A percentile compares a stretch with the other conserved stretches of the same genome.
These are phyloP conservation scores for Phaeophleospora eucalypticola DNA, from an alignment of 2,329 filamentous ascomycete genomes.

Conservation along the genomic window DNA sequence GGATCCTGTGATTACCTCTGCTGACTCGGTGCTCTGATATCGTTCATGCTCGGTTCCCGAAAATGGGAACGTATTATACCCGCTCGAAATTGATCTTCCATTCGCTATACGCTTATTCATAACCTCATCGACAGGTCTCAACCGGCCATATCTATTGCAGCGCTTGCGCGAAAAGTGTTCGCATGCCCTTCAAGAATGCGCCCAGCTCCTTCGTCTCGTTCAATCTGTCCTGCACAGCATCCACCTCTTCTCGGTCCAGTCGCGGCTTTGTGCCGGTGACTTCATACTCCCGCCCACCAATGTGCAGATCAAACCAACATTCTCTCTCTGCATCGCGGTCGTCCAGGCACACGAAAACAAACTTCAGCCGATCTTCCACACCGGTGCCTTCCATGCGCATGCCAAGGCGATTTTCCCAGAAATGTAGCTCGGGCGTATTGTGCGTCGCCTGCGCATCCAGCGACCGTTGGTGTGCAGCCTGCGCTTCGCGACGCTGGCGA, in stretches of 20 bases:
- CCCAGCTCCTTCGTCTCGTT: conserved; percentile 76
- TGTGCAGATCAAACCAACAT: conserved; percentile 89
- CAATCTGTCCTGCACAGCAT: conserved; percentile 70
- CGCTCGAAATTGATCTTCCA: no score
- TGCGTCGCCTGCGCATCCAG: conserved; percentile 79
- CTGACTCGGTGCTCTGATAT: no score
- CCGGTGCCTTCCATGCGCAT: conserved; percentile 79
- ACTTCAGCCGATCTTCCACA: conserved; percentile 74
- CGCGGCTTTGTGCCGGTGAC: conserved; percentile 78
- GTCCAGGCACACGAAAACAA: conserved; percentile 82
- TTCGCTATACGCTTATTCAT: no score
- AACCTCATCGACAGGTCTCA: neutral
- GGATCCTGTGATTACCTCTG: no score
- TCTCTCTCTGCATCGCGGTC: conserved; percentile 84
- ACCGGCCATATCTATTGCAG: neutral
- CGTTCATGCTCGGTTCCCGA: no score
- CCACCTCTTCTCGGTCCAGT: conserved; percentile 72
- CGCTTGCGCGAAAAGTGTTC: conserved; percentile 64
- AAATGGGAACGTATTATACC: no score
- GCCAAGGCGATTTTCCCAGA: conserved; percentile 91
- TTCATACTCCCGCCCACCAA: conserved; percentile 75
- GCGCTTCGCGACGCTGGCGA: conserved; percentile 64
- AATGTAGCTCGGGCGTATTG: conserved; percentile 89
- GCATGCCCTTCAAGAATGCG: conserved; percentile 74
- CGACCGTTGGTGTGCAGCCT: conserved; percentile 66